Percentiles rank a stretch among this genome's conserved stretches.
phyloP scores from a whole-genome alignment of 768 basidiomycete species.

The Suillus subluteus region DNA sequence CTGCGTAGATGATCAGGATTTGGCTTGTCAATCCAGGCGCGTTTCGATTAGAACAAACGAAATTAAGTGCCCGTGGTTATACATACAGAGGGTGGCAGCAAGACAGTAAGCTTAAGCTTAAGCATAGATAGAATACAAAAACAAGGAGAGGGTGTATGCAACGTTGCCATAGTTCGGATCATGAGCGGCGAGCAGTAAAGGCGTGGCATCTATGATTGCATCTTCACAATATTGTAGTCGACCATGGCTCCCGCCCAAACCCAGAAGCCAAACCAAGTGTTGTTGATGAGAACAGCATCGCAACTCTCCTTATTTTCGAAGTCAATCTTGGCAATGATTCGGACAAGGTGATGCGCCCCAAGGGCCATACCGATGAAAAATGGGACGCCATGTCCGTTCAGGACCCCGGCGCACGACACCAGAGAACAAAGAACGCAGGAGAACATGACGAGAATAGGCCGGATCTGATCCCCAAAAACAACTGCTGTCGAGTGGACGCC shows the following conservation, averaged over 20 bases:
- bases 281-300: neutral
- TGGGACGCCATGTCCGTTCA: constrained; percentile 44
- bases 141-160: neutral
- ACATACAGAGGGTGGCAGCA: neutral
- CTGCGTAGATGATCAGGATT: neutral
- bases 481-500: constrained; percentile 81
- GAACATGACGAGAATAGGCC: constrained; percentile 57
- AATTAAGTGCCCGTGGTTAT: neutral
- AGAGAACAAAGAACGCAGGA: constrained; percentile 58
- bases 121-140: neutral
- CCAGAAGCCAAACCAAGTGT: neutral
- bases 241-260: neutral
- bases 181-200: neutral
- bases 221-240: neutral
- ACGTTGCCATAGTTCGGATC: neutral
- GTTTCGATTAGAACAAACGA: too few species aligned
- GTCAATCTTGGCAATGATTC: neutral
- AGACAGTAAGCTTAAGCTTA: neutral
- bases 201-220: neutral
- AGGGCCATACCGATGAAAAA: neutral
- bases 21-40: too few species aligned
- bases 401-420: constrained; percentile 47
- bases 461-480: constrained; percentile 63
- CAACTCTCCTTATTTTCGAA: neutral
- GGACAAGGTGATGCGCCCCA: neutral